Evolutionary conservation across 139 green algal genomes (phyloP).

Genomic region (Ettlia oleoabundans): DNA sequence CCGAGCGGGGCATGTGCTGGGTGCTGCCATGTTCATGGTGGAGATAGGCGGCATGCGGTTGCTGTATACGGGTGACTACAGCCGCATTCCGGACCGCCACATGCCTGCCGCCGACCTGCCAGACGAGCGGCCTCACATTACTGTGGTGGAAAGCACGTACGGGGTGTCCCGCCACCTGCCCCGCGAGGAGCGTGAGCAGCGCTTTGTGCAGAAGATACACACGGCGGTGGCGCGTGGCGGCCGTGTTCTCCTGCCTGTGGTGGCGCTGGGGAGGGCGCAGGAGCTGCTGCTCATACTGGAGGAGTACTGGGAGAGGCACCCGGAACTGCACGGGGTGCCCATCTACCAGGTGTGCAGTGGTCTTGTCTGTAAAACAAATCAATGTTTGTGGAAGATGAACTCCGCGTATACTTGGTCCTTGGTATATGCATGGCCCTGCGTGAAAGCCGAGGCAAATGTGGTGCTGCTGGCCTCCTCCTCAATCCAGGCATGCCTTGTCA

Average conservation of each 20-base stretch:
- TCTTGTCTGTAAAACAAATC: too few species aligned
- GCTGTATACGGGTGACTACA: slow-evolving; percentile 97
- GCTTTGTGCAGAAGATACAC: slow-evolving; percentile 79
- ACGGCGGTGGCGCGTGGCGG: slow-evolving; percentile 76
- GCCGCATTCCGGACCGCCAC: slow-evolving; percentile 84
- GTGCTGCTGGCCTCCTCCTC: too few species aligned
- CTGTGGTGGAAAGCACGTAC: slow-evolving; percentile 96
- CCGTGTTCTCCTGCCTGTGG: slow-evolving; percentile 92
- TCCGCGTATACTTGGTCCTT: too few species aligned
- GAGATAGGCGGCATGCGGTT: slow-evolving; percentile 90
- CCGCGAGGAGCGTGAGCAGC: slow-evolving; percentile 82
- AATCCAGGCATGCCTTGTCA: neutral
- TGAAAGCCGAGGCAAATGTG: too few species aligned
- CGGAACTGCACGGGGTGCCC: slow-evolving; percentile 86
- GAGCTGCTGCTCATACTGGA: slow-evolving; percentile 98
- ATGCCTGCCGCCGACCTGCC: slow-evolving; percentile 93
- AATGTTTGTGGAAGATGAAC: too few species aligned
- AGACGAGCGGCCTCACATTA: slow-evolving; percentile 79
- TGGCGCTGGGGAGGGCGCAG: slow-evolving; percentile 94
- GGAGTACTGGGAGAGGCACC: slow-evolving; percentile 91
- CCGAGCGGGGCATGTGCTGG: slow-evolving; percentile 95
- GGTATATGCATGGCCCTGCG: too few species aligned
- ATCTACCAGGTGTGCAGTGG: slow-evolving; percentile 95
- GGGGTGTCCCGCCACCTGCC: slow-evolving; percentile 90
- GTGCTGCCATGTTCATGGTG: slow-evolving; percentile 99